Conservation (phyloP, 495 filamentous ascomycete species). For the Aspergillus nanangensis region DNA sequence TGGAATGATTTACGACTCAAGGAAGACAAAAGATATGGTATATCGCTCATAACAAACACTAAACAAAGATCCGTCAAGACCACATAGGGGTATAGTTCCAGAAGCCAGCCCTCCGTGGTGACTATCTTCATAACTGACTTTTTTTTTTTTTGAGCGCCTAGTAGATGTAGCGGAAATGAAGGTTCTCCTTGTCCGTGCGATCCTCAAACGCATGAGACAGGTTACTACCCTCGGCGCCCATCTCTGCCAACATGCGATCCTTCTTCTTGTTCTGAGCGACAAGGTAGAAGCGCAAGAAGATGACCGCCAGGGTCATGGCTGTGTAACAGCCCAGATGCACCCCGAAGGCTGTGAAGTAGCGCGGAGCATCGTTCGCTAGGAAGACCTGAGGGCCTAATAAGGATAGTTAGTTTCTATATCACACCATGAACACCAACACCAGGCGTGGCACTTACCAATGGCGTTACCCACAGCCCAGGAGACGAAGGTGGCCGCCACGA, state of each 20-base stretch:
- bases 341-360: conserved; percentile 39
- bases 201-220: conserved; percentile 42
- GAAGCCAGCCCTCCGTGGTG: too few species aligned
- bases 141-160: conserved; percentile 9
- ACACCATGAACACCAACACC: neutral
- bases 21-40: too few species aligned
- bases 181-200: conserved; percentile 44
- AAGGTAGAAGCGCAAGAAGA: conserved; percentile 35
- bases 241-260: conserved; percentile 28
- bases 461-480: conserved; percentile 42
- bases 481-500: conserved; percentile 41
- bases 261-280: conserved; percentile 35
- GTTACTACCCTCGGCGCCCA: conserved; percentile 24
- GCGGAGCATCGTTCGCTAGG: conserved; percentile 30
- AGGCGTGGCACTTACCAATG: conserved; percentile 21
- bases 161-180: conserved; percentile 46
- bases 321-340: conserved; percentile 39
- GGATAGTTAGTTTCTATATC: neutral
- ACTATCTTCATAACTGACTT: neutral
- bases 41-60: too few species aligned
- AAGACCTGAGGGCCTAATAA: conserved; percentile 43
- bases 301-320: conserved; percentile 29
- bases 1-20: too few species aligned
- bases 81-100: too few species aligned
- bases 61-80: too few species aligned